Base-by-base conservation (phyloP, 768 basidiomycete genomes). In the Agrocybe chaxingu region DNA sequence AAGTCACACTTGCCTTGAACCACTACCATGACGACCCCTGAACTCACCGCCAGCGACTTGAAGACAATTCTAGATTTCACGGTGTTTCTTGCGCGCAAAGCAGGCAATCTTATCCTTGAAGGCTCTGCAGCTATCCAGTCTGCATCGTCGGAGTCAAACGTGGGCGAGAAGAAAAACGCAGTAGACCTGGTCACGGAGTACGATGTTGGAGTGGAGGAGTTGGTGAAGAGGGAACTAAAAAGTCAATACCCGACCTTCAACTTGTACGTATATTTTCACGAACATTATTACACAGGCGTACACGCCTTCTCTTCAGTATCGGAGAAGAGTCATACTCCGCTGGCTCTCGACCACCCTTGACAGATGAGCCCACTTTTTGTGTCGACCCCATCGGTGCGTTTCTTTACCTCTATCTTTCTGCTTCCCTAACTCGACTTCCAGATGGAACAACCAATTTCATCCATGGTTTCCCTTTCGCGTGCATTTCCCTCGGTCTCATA, bases 181-280 rank as follows among this genome's bases (percentile, higher is more conserved):
- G 92, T 94, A 16, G 95, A 97, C 70, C 74, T 98, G 31, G 95
- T 98, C 19, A 98, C 95, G 0, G 89, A 95, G 69, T 97, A 91
- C 60, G 95, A 98, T 66, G 86, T 94, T 34, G 82, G 78, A 40
- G 95, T 97, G 8, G 95, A 97, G 67, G 84, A 89, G 53, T 72
- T 93, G 41, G 90, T 97, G 45, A 85, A 83, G 68, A 62, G 73
- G 29, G 79, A 85, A 62, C 80, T 96, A 47, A 71, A 73, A 30
- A 66, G 69, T 19, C 74, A 71, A 45, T 95, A 89, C 65, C 92
- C 93, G 0, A 56, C 68, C 2, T 95, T 92, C 67, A 72, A 85
- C 56, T 96, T 97, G 93, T 94, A 64, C 64, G 90, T 76, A 24
- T 42, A 50, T 24, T 16, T n/a, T 48, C 10, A n/a, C 8, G 38